A percentile compares a stretch with the other conserved stretches of the same genome.
Conservation (phyloP, 1,284 basidiomycete genomes). For the Fomitiporia mediterranea region DNA sequence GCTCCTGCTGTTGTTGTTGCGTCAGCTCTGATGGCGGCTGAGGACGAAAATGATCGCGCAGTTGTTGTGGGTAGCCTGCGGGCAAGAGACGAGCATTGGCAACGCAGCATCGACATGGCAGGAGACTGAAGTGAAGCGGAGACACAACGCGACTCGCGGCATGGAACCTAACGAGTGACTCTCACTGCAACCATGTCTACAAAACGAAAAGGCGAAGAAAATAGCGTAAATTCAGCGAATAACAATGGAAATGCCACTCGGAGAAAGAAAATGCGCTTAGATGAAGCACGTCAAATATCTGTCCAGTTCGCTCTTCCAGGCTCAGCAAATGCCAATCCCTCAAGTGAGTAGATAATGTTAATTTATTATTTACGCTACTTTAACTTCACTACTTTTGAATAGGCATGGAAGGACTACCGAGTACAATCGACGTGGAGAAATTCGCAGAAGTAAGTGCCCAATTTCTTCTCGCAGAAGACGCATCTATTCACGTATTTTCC, state of each 20-base stretch:
- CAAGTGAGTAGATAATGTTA: neutral
- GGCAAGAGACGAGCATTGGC: slow-evolving; percentile 7
- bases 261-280: slow-evolving; percentile 64
- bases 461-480: neutral
- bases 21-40: slow-evolving; percentile 43
- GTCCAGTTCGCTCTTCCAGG: slow-evolving; percentile 42
- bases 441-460: slow-evolving; percentile 65
- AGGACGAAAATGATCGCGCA: slow-evolving; percentile 34
- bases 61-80: neutral
- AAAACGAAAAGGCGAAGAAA: slow-evolving; percentile 45
- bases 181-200: slow-evolving; percentile 37
- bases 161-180: neutral
- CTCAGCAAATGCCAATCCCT: neutral
- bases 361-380: neutral
- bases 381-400: neutral
- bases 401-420: slow-evolving; percentile 62
- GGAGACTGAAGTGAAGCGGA: neutral
- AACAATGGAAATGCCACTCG: slow-evolving; percentile 43
- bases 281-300: slow-evolving; percentile 59
- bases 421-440: slow-evolving; percentile 78
- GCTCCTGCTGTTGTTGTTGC: slow-evolving; percentile 42
- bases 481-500: slow-evolving; percentile 6
- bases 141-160: slow-evolving; percentile 1
- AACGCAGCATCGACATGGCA: slow-evolving; percentile 17
- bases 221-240: slow-evolving; percentile 17